Conservation (phyloP, 2,329 filamentous ascomycete species). For the Teratosphaeria epicoccoides region DNA sequence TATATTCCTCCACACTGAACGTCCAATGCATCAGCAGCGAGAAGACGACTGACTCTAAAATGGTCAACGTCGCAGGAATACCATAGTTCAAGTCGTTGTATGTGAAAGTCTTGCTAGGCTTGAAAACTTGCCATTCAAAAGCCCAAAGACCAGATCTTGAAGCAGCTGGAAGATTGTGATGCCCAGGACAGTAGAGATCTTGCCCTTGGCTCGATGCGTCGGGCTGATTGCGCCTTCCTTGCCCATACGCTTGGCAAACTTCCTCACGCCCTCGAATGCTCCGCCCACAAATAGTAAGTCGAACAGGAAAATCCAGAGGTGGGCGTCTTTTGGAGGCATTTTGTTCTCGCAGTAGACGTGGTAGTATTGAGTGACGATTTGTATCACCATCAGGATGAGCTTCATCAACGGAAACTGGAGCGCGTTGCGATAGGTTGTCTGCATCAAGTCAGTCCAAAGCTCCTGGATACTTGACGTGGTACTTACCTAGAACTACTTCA, state of each 20-base stretch:
- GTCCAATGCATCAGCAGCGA: constrained; percentile 12
- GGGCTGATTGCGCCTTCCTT: constrained; percentile 5
- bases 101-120: constrained; percentile 5
- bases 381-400: constrained; percentile 9
- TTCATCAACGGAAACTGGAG: constrained; percentile 13
- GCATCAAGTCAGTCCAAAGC: not conserved
- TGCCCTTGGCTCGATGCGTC: constrained; percentile 6
- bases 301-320: constrained; percentile 9
- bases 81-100: constrained; percentile 16
- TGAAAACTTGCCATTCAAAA: constrained; percentile 14
- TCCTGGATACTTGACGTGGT: not conserved
- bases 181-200: constrained; percentile 10
- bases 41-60: constrained; percentile 10
- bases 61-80: constrained; percentile 10
- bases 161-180: constrained; percentile 12
- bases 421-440: constrained; percentile 7
- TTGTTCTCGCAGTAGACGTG: constrained; percentile 13
- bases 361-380: constrained; percentile 12
- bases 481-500: constrained; percentile 10
- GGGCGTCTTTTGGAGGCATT: constrained; percentile 11
- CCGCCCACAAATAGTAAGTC: constrained; percentile 10
- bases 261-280: constrained; percentile 7
- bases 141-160: constrained; percentile 11
- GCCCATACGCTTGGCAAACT: constrained; percentile 7
- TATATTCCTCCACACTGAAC: constrained; percentile 9